Evolutionary conservation across 2,329 filamentous ascomycete species (phyloP), one percentile per base, ranked within the genome.

Genomic region (Colletotrichum horii): DNA sequence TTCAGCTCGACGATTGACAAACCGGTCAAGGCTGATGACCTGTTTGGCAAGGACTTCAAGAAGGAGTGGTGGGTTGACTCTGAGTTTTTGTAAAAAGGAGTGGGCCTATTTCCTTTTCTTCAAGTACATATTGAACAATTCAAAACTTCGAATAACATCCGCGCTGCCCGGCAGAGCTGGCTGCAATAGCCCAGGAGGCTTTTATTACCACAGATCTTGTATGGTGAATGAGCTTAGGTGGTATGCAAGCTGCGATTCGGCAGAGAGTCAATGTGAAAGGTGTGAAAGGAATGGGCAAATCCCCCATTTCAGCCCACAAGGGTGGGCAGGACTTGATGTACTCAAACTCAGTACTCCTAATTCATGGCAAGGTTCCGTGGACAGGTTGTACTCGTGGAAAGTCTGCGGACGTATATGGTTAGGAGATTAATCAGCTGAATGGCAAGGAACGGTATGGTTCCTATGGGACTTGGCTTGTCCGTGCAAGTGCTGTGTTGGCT

Each of bases 31-130:
- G 24, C 66, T 4, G 58, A 15, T 4, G n/a, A 43, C 2, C 6
- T 77, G n/a, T 22, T 77, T 3, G 76, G 76, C 9, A 15, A 71
- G 7, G 70, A 66, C 2, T 77, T 70, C 26, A 38, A 77, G 56
- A 67, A 66, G 52, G 74, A 74, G 36, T 77, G 76, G 76, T 77
- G 70, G 70, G 76, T 77, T 22, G 76, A 77, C 36, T 22, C 19
- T 15, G 52, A 38, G 14, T 76, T 65, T 28, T 58, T 76, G 60
- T 70, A 48, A 43, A 48, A 26, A 7, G 36, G 43, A 11, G n/a
- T 0, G 1, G 43, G 6, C 11, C 43, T 22, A 1, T 22, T 22
- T 52, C 11, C 12, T 52, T 52, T 11, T 52, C n/a, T 52, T 52
- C 43, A 52, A 22, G 43, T 52, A 22, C 43, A 52, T 22, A 52